Conservation (phyloP, 139 green algal species). For the Micractinium conductrix region DNA sequence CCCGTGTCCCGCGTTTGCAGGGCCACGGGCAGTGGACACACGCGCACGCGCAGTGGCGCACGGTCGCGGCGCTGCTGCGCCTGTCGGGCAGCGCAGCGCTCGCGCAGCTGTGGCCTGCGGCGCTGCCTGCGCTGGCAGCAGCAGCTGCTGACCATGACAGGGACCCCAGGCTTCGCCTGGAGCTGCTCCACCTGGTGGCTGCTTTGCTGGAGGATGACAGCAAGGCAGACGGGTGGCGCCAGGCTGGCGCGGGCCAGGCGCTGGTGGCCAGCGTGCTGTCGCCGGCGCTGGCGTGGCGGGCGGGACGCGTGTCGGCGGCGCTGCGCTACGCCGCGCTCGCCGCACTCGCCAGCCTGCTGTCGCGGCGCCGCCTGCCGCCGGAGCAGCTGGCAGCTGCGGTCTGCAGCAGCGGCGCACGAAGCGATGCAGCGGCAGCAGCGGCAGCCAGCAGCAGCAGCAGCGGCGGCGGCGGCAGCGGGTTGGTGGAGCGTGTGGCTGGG, state of each 20-base stretch:
- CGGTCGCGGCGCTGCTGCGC: conserved; percentile 62
- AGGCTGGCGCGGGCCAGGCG: not conserved
- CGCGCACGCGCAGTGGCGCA: conserved; percentile 35
- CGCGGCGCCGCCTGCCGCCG: conserved; percentile 8
- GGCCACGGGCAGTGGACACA: conserved; percentile 41
- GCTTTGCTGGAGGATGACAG: conserved; percentile 62
- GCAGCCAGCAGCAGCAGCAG: not conserved
- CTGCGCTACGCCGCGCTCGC: conserved; percentile 74
- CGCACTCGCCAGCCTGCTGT: conserved; percentile 66
- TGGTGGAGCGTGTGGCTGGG: not conserved
- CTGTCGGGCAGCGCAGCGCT: conserved; percentile 39
- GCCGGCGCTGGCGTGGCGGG: conserved; percentile 78
- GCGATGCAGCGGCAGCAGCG: not conserved
- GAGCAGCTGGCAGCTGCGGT: conserved; percentile 27
- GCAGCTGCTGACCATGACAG: conserved; percentile 44
- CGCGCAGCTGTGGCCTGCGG: conserved; percentile 40
- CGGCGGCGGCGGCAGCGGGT: not conserved
- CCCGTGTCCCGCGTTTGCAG: conserved; percentile 1
- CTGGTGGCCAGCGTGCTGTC: conserved; percentile 65
- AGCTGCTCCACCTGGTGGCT: conserved; percentile 69
- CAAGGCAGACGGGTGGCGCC: conserved; percentile 30
- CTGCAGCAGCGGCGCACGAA: too few relatives aligned
- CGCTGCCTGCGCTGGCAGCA: conserved; percentile 33
- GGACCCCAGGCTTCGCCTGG: conserved; percentile 55
- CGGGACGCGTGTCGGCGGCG: conserved; percentile 75